phyloP scores from a whole-genome alignment of 768 basidiomycete species.

The Leccinellum luteum region DNA sequence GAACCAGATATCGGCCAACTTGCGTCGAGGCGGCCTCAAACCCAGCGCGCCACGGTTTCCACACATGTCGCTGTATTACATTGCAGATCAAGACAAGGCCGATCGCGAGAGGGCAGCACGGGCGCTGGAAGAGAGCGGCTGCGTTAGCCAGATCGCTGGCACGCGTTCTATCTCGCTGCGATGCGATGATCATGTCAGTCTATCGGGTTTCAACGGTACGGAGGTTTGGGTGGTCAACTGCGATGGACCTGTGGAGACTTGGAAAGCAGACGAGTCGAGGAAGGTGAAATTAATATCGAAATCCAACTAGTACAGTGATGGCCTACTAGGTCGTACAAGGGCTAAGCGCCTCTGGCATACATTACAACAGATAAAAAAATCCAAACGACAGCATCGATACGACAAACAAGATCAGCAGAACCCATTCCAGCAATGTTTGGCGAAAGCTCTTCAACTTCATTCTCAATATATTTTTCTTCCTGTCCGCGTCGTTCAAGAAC shows the following conservation, averaged over 20 bases:
- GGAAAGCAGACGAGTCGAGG: constrained; percentile 44
- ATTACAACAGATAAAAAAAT: neutral
- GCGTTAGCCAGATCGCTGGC: constrained; percentile 31
- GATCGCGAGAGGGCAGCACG: constrained; percentile 51
- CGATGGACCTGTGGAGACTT: constrained; percentile 57
- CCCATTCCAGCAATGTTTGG: neutral
- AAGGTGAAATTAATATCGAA: constrained; percentile 26
- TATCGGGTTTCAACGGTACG: constrained; percentile 41
- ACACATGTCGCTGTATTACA: constrained; percentile 74
- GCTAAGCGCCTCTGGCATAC: neutral
- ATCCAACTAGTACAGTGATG: neutral
- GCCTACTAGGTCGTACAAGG: neutral
- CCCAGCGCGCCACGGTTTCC: constrained; percentile 59
- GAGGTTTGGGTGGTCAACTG: constrained; percentile 64
- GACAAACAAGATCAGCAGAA: constrained; percentile 6
- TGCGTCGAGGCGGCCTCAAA: constrained; percentile 35
- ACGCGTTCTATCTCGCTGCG: constrained; percentile 22
- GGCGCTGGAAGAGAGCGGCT: constrained; percentile 38
- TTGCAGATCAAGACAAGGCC: constrained; percentile 58
- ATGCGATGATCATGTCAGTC: constrained; percentile 31
- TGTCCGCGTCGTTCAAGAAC: constrained; percentile 21
- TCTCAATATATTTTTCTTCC: constrained; percentile 20
- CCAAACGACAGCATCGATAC: constrained; percentile 6
- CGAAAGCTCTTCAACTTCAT: constrained; percentile 8
- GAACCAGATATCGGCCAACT: constrained; percentile 38